These are phyloP conservation scores for Diddensiella transvaalensis DNA, from an alignment of 805 yeast species.

Conservation along the genomic window DNA sequence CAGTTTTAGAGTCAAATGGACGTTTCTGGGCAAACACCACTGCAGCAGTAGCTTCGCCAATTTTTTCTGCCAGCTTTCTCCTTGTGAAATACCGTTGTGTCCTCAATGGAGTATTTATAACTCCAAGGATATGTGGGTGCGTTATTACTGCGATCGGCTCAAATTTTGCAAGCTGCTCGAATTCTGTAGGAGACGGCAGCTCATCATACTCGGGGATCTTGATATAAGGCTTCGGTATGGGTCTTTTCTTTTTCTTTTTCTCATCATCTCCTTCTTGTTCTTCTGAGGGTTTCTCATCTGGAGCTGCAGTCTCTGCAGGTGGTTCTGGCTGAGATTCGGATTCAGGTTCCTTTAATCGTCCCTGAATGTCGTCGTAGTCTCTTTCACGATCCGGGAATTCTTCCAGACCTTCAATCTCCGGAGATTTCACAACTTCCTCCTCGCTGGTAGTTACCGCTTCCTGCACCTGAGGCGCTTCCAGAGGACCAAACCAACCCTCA, in stretches of 20 bases:
- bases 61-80: slow-evolving; percentile 65
- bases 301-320: slow-evolving; percentile 6
- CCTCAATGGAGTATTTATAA: slow-evolving; percentile 69
- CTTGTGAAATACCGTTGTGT: slow-evolving; percentile 74
- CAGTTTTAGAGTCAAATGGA: slow-evolving; percentile 45
- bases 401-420: neutral
- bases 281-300: slow-evolving; percentile 11
- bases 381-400: slow-evolving; percentile 21
- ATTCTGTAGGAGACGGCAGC: slow-evolving; percentile 58
- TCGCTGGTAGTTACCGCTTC: slow-evolving; percentile 20
- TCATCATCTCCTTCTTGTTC: slow-evolving; percentile 21
- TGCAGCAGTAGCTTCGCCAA: slow-evolving; percentile 52
- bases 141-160: slow-evolving; percentile 74
- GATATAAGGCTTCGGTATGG: slow-evolving; percentile 65
- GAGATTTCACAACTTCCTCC: slow-evolving; percentile 6
- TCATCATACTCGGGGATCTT: slow-evolving; percentile 52
- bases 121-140: slow-evolving; percentile 76
- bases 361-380: slow-evolving; percentile 17
- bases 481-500: slow-evolving; percentile 92
- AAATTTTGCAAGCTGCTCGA: slow-evolving; percentile 37
- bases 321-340: slow-evolving; percentile 5
- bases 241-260: slow-evolving; percentile 35
- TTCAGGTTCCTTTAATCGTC: slow-evolving; percentile 4
- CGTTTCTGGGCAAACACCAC: slow-evolving; percentile 52
- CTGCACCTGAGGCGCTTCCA: slow-evolving; percentile 45